Percentiles rank a stretch among this genome's conserved stretches.
phyloP scores from a whole-genome alignment of 352 stramenopile species.

The Phytophthora fragariae region DNA sequence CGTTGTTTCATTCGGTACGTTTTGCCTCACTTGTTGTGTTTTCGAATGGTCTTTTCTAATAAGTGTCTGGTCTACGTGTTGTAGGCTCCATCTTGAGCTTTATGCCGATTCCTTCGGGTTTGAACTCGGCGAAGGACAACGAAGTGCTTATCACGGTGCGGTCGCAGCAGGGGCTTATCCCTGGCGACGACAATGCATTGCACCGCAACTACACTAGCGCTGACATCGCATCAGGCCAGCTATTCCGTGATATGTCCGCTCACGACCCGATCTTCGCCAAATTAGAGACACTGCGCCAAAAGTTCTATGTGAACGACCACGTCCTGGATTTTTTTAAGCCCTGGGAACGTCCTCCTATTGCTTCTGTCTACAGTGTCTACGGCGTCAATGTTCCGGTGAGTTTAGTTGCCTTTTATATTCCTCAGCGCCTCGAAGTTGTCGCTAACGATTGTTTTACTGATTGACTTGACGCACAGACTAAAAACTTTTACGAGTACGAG shows the following conservation, averaged over 20 bases:
- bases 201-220: constrained; percentile 66
- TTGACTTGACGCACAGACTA: constrained; percentile 45
- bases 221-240: constrained; percentile 70
- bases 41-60: not conserved
- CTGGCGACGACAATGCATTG: constrained; percentile 28
- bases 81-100: constrained; percentile 78
- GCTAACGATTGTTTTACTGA: not conserved
- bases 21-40: not conserved
- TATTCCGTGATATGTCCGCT: constrained; percentile 75
- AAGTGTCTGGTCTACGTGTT: constrained; percentile 1
- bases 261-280: constrained; percentile 74
- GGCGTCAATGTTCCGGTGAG: constrained; percentile 78
- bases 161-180: constrained; percentile 40
- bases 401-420: not conserved
- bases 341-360: constrained; percentile 76
- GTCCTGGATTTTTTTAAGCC: constrained; percentile 66
- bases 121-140: constrained; percentile 57
- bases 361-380: constrained; percentile 80
- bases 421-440: not conserved
- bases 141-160: constrained; percentile 65
- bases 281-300: constrained; percentile 59
- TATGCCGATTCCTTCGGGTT: constrained; percentile 65
- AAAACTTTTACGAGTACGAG: constrained; percentile 79
- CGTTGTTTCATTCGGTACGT: constrained; percentile 72
- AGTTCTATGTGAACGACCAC: constrained; percentile 75